A percentile compares a stretch with the other conserved stretches of the same genome.
Conservation (phyloP, 1,284 basidiomycete species). For the Veloboletus limbatus region DNA sequence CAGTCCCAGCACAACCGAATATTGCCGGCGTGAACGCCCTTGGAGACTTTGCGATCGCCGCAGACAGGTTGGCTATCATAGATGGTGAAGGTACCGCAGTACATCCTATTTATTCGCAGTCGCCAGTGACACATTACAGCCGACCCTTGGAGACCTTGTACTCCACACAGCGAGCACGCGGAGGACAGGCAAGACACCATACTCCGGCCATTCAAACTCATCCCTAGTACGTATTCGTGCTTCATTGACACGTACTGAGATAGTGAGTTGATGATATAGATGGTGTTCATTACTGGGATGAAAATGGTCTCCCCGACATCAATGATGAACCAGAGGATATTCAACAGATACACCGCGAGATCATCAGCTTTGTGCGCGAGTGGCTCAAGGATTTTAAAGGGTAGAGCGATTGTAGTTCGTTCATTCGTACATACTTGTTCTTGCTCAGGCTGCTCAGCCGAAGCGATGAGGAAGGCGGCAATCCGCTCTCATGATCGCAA, state of each 20-base stretch:
- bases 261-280: conserved; percentile 38
- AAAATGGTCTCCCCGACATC: conserved; percentile 73
- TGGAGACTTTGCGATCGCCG: conserved; percentile 74
- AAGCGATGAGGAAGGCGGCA: too few relatives aligned
- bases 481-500: too few relatives aligned
- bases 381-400: conserved; percentile 73
- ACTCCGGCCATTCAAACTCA: conserved; percentile 81
- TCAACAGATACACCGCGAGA: conserved; percentile 75
- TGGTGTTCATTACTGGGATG: conserved; percentile 90
- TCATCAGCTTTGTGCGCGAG: conserved; percentile 74
- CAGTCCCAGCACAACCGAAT: conserved; percentile 72
- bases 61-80: conserved; percentile 81
- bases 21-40: conserved; percentile 76
- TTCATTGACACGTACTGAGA: conserved; percentile 3
- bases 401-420: conserved; percentile 7
- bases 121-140: conserved; percentile 40
- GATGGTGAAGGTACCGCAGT: conserved; percentile 67
- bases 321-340: conserved; percentile 77
- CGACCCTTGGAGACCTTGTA: conserved; percentile 88
- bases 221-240: conserved; percentile 58
- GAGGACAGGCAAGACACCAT: conserved; percentile 68
- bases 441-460: too few relatives aligned
- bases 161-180: conserved; percentile 83
- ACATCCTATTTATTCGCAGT: background rate
- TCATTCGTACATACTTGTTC: background rate